Evolutionary conservation across 305 asterid species (phyloP), one percentile per base, ranked within the genome.

Genomic region (Fraxinus paxiana): DNA sequence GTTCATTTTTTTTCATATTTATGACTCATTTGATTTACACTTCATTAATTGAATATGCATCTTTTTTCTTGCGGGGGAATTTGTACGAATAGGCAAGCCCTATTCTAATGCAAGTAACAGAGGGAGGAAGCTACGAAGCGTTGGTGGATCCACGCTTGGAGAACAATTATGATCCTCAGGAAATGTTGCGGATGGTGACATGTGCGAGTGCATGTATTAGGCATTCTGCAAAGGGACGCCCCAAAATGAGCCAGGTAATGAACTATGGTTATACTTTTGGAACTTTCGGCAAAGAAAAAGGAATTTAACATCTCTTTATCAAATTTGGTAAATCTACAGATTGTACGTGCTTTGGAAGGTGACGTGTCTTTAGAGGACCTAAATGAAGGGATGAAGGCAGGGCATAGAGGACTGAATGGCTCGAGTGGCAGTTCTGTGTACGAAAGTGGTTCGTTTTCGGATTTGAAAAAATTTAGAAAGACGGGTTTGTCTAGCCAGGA

Each of bases 211-310:
- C 98, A 0, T 83, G 89, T 63, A 84, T 90, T 69, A 82, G 94
- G 80, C 98, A 95, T 77, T 95, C 98, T 69, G 98, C 98, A 5
- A 85, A 91, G 73, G 86, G 89, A 76, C 98, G 98, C 20, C 96
- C 98, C n/a, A 94, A 81, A 86, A 94, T 92, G 98, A 94, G 98
- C 38, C 95, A 92, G 95, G 98, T 92, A 12, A 30, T 2, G 33
- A 30, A 2, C 33, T 30, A 2, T 24, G 0, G 8, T 67, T 17
- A 4, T 4, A 17, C 26, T 54, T 54, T 54, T 1, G 65, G 10
- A n/a, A 54, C 6, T 7, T 51, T 51, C 20, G 0, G 3, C 9
- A 13, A 51, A 51, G 24, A 17, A 51, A 51, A 51, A 51, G 4
- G 6, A 46, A 13, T 12, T 13, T 4, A 15, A 48, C 18, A 13